These are phyloP conservation scores for Clitopilus passeckerianus DNA, from an alignment of 768 basidiomycete species.

Conservation along the genomic window DNA sequence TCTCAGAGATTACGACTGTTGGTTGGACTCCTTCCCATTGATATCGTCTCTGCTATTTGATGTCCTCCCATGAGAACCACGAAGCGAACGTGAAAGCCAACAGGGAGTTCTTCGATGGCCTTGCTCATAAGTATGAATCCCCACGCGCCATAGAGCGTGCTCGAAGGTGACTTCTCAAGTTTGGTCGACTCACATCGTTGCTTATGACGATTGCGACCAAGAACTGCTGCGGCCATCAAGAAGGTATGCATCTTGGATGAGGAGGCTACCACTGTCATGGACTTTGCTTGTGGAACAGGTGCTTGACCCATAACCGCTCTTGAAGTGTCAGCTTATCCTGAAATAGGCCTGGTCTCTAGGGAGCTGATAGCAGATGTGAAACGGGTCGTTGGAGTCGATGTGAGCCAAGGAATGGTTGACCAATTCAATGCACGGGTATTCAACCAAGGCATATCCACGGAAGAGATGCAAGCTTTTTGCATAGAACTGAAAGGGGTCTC, in stretches of 20 bases:
- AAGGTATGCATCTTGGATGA: slow-evolving; percentile 46
- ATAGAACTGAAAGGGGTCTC: slow-evolving; percentile 41
- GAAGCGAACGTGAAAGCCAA: slow-evolving; percentile 18
- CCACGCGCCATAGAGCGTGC: slow-evolving; percentile 19
- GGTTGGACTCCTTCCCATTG: background rate
- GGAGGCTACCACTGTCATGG: slow-evolving; percentile 54
- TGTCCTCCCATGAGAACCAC: background rate
- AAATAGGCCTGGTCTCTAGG: slow-evolving; percentile 56
- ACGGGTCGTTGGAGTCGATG: slow-evolving; percentile 68
- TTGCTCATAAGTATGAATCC: slow-evolving; percentile 11
- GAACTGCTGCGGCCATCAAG: slow-evolving; percentile 31
- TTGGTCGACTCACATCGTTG: background rate
- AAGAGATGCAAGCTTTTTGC: slow-evolving; percentile 66
- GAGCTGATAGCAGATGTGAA: slow-evolving; percentile 56
- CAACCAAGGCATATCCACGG: slow-evolving; percentile 57
- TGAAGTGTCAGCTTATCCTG: background rate
- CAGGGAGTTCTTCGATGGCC: slow-evolving; percentile 27
- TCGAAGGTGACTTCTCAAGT: slow-evolving; percentile 6
- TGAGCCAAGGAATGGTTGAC: slow-evolving; percentile 68
- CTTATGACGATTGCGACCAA: slow-evolving; percentile 7
- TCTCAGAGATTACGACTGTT: background rate
- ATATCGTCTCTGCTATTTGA: background rate
- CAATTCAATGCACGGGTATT: slow-evolving; percentile 51
- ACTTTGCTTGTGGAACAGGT: slow-evolving; percentile 77
- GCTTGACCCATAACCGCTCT: slow-evolving; percentile 6